Conservation (phyloP, 805 yeast genomes). For the Ogataea parapolymorpha region DNA sequence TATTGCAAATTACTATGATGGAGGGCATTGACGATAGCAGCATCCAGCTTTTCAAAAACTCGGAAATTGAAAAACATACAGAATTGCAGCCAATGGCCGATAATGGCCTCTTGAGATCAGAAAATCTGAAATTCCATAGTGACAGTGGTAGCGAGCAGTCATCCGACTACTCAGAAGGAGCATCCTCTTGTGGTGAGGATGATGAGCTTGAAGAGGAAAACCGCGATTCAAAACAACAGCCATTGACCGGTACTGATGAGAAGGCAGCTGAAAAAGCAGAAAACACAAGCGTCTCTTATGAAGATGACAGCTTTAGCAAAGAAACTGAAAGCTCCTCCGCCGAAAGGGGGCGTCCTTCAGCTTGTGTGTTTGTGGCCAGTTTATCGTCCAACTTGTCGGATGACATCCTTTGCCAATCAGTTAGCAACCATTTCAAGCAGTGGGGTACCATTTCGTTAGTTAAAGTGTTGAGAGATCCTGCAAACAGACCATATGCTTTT, state of each 20-base stretch:
- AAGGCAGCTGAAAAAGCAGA: not conserved
- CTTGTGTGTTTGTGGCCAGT: conserved; percentile 90
- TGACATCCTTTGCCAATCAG: conserved; percentile 67
- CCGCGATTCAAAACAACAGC: no score
- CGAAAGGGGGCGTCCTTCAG: conserved; percentile 66
- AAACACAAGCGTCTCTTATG: conserved; percentile 12
- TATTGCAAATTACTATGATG: conserved; percentile 10
- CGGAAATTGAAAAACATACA: conserved; percentile 14
- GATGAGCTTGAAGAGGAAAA: conserved; percentile 4
- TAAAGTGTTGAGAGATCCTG: conserved; percentile 78
- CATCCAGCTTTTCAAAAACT: conserved; percentile 16
- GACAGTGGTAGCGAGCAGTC: conserved; percentile 19
- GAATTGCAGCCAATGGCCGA: conserved; percentile 15
- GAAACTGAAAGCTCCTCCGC: conserved; percentile 16
- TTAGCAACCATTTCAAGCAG: conserved; percentile 60
- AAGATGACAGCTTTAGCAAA: conserved; percentile 20
- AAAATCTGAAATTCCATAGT: conserved; percentile 14
- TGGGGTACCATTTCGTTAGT: conserved; percentile 74
- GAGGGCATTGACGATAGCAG: conserved; percentile 20
- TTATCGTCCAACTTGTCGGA: conserved; percentile 63
- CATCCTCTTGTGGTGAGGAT: conserved; percentile 16
- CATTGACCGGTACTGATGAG: not conserved
- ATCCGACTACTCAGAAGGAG: conserved; percentile 19
- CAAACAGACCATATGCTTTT: conserved; percentile 87
- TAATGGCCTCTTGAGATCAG: conserved; percentile 11